A percentile compares a stretch with the other conserved stretches of the same genome.
phyloP scores from a whole-genome alignment of 2,329 filamentous ascomycete species.

The Pleoardoris graminearum region DNA sequence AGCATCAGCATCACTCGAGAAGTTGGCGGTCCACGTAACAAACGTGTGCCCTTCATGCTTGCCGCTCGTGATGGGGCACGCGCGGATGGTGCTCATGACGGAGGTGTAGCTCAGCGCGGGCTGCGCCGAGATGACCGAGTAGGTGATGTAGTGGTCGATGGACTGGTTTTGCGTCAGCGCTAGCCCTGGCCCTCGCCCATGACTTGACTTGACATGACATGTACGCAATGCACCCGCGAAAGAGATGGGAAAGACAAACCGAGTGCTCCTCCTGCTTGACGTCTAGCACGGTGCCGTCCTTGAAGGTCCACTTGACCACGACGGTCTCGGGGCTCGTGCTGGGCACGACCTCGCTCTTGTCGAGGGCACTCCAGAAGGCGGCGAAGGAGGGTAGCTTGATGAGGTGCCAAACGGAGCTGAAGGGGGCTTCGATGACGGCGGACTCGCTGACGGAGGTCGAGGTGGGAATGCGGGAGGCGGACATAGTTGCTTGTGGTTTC shows the following conservation, averaged over 20 bases:
- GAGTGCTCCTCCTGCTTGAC: conserved; percentile 78
- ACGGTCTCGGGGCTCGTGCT: conserved; percentile 66
- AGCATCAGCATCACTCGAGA: conserved; percentile 71
- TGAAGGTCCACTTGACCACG: conserved; percentile 71
- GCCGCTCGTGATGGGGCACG: conserved; percentile 68
- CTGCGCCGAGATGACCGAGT: conserved; percentile 69
- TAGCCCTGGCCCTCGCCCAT: no score
- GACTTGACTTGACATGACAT: no score
- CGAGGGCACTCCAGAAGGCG: conserved; percentile 68
- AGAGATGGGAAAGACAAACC: conserved; percentile 49
- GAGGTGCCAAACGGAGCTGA: conserved; percentile 71
- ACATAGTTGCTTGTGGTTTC: conserved; percentile 22
- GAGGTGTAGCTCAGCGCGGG: conserved; percentile 68
- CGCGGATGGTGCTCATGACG: conserved; percentile 68
- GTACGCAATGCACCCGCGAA: no score
- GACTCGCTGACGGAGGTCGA: conserved; percentile 68
- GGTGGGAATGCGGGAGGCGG: conserved; percentile 60
- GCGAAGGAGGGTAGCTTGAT: conserved; percentile 73
- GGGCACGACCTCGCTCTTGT: conserved; percentile 66
- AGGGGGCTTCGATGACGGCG: conserved; percentile 68
- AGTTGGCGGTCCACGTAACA: conserved; percentile 70
- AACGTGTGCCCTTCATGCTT: conserved; percentile 67
- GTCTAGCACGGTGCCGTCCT: conserved; percentile 68
- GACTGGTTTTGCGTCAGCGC: no score
- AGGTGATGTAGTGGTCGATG: conserved; percentile 76